Conservation (phyloP, 2,329 filamentous ascomycete genomes). For the Phialophora verrucosa region DNA sequence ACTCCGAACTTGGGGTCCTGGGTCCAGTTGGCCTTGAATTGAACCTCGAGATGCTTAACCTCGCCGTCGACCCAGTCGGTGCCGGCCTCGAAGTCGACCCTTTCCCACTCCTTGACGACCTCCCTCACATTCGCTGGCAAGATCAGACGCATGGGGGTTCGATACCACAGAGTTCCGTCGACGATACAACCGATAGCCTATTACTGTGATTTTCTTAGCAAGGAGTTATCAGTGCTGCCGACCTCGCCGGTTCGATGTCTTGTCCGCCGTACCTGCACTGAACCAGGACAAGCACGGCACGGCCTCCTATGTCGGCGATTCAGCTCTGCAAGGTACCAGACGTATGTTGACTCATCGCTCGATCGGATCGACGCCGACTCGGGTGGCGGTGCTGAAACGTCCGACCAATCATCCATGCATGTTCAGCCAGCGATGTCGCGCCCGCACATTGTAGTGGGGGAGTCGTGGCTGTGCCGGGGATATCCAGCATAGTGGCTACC, state of each 20-base stretch:
- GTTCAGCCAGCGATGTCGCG: background rate
- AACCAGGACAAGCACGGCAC: background rate
- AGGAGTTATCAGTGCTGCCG: background rate
- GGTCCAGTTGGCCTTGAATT: too few species aligned
- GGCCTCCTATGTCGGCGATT: background rate
- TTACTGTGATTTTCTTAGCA: background rate
- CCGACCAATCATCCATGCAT: slow-evolving; percentile 1
- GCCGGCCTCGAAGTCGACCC: too few species aligned
- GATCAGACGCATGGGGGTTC: too few species aligned
- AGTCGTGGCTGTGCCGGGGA: background rate
- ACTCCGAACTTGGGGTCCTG: too few species aligned
- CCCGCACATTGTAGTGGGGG: background rate
- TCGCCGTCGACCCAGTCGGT: too few species aligned
- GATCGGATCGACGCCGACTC: background rate
- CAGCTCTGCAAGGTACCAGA: slow-evolving; percentile 30
- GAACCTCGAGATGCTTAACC: too few species aligned
- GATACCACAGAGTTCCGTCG: background rate
- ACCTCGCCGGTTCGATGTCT: background rate
- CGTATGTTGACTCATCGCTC: slow-evolving; percentile 18
- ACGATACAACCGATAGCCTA: background rate
- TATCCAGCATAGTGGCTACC: background rate
- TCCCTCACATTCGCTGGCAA: too few species aligned
- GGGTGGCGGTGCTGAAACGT: slow-evolving; percentile 2
- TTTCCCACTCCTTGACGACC: too few species aligned
- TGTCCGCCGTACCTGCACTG: background rate